Conservation (phyloP, 495 filamentous ascomycete species). For the Lasiosphaeriaceae sp. region DNA sequence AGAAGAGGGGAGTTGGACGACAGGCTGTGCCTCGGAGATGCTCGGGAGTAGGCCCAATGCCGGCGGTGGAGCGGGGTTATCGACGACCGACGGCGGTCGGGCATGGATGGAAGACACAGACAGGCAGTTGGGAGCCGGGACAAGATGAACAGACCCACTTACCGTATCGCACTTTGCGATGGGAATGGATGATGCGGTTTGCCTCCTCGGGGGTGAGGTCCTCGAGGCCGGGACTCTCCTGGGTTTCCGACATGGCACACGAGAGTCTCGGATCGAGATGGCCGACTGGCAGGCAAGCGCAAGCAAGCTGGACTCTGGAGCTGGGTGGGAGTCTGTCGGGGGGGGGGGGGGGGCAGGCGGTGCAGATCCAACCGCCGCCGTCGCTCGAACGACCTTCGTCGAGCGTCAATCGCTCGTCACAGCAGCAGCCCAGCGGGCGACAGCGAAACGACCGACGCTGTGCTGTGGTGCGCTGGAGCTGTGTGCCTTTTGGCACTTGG, state of each 20-base stretch:
- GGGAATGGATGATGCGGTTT: conserved; percentile 56
- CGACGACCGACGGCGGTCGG: not conserved
- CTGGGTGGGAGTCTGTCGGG: not conserved
- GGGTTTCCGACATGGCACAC: conserved; percentile 28
- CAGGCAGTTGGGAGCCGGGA: not conserved
- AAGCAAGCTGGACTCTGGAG: not conserved
- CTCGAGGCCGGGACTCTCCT: conserved; percentile 38
- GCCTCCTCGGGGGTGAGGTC: conserved; percentile 54
- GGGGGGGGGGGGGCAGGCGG: not conserved
- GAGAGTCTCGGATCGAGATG: too few species aligned
- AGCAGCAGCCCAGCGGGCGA: too few species aligned
- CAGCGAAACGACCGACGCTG: too few species aligned
- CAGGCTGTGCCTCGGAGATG: too few species aligned
- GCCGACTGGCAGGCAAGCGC: too few species aligned
- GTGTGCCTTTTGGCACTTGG: not conserved
- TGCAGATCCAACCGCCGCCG: too few species aligned
- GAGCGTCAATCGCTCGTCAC: not conserved
- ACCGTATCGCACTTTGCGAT: conserved; percentile 58
- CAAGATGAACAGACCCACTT: conserved; percentile 23
- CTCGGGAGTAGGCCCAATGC: not conserved
- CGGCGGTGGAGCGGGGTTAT: not conserved
- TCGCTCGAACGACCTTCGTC: not conserved
- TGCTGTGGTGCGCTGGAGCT: not conserved
- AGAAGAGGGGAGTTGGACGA: too few species aligned
- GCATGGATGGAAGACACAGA: not conserved